Evolutionary conservation across 768 basidiomycete species (phyloP).

Genomic region (Amanita pallidorosea): DNA sequence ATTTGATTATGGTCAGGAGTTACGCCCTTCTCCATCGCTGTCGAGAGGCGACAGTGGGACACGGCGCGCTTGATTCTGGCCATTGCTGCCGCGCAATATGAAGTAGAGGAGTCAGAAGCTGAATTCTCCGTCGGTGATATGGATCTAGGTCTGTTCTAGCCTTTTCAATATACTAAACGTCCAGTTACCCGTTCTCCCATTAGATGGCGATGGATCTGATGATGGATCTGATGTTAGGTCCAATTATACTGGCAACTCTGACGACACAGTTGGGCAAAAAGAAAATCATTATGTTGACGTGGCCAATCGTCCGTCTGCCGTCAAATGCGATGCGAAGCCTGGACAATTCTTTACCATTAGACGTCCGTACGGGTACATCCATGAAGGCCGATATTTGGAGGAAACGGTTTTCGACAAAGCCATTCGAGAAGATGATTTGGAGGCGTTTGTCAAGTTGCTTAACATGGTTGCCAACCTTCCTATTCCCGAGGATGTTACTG

Average conservation of each 20-base stretch:
- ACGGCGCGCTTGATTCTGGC: conserved; percentile 50
- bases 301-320: conserved; percentile 32
- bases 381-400: neutral
- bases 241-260: conserved; percentile 20
- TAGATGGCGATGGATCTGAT: conserved; percentile 27
- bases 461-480: conserved; percentile 30
- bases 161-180: neutral
- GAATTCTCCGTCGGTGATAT: conserved; percentile 3
- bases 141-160: neutral
- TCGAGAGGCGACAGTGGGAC: conserved; percentile 39
- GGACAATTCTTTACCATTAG: neutral
- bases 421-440: conserved; percentile 34
- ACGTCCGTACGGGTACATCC: neutral
- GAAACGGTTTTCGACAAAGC: conserved; percentile 21
- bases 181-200: neutral
- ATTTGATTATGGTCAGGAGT: conserved; percentile 19
- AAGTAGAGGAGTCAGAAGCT: conserved; percentile 8
- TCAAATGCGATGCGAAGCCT: conserved; percentile 31
- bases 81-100: conserved; percentile 45
- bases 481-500: conserved; percentile 15
- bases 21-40: conserved; percentile 40
- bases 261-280: conserved; percentile 22
- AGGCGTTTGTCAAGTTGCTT: conserved; percentile 37
- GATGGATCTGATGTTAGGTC: conserved; percentile 25
- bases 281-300: conserved; percentile 34